phyloP scores from a whole-genome alignment of 768 basidiomycete species.

The Calvatia gigantea region DNA sequence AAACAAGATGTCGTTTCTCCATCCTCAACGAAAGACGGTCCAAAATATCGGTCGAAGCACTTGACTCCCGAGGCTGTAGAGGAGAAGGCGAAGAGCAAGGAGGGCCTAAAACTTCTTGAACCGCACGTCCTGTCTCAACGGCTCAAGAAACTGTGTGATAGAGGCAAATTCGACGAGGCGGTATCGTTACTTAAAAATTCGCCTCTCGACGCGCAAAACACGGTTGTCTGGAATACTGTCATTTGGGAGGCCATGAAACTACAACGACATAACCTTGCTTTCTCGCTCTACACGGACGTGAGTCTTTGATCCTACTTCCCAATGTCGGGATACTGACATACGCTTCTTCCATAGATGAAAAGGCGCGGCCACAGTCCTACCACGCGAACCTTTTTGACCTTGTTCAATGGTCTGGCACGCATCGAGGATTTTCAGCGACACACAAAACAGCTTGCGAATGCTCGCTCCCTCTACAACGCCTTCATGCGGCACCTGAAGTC shows the following conservation, averaged over 20 bases:
- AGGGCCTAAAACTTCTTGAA: constrained; percentile 42
- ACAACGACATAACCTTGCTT: constrained; percentile 54
- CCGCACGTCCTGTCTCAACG: constrained; percentile 61
- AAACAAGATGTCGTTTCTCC: neutral
- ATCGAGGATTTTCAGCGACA: constrained; percentile 59
- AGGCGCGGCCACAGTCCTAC: constrained; percentile 74
- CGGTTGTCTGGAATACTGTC: constrained; percentile 76
- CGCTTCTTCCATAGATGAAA: constrained; percentile 63
- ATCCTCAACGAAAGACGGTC: neutral
- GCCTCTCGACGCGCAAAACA: constrained; percentile 72
- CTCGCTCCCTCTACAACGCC: constrained; percentile 55
- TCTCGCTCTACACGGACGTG: constrained; percentile 69
- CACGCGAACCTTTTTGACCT: constrained; percentile 61
- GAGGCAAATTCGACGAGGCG: constrained; percentile 58
- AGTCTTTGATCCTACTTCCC: constrained; percentile 16
- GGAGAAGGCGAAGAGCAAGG: constrained; percentile 16
- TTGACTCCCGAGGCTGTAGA: constrained; percentile 14
- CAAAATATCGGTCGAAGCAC: constrained; percentile 36
- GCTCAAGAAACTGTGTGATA: constrained; percentile 53
- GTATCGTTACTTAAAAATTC: constrained; percentile 62
- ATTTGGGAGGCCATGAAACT: constrained; percentile 62
- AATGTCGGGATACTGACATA: constrained; percentile 5
- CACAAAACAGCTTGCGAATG: constrained; percentile 60
- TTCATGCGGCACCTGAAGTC: constrained; percentile 49
- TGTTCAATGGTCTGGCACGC: constrained; percentile 61